Percentiles rank a stretch among this genome's conserved stretches.
Evolutionary conservation across 257 asterid genomes (phyloP).

Genomic region (Solanum infundibuliforme): DNA sequence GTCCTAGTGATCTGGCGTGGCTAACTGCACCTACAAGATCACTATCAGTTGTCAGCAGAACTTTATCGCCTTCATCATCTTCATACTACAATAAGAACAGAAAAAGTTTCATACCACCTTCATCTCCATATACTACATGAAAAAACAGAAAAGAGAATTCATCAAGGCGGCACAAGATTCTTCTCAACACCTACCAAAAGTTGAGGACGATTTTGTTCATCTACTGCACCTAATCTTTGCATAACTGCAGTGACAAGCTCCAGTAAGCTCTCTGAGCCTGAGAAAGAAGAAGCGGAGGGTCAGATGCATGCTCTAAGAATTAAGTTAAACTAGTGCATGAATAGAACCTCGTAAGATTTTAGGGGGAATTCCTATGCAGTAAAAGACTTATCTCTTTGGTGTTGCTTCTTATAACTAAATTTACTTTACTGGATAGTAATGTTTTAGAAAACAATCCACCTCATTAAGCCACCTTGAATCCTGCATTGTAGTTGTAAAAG

Average conservation of each 20-base stretch:
- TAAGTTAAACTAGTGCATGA: neutral
- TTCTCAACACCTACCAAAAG: conserved; percentile 57
- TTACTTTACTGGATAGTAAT: neutral
- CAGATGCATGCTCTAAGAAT: neutral
- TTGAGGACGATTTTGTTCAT: conserved; percentile 41
- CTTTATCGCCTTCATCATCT: conserved; percentile 95
- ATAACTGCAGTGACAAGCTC: conserved; percentile 75
- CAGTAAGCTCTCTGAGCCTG: conserved; percentile 64
- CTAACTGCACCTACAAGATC: conserved; percentile 79
- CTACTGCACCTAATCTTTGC: conserved; percentile 53
- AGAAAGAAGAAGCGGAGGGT: neutral
- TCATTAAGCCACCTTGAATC: neutral
- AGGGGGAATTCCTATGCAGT: neutral
- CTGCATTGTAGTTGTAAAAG: neutral
- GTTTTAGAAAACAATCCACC: neutral
- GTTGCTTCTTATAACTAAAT: neutral
- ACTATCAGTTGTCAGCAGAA: conserved; percentile 63
- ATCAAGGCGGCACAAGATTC: neutral
- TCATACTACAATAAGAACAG: conserved; percentile 48
- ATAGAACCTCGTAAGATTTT: neutral
- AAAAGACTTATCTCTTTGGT: neutral
- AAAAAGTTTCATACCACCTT: neutral
- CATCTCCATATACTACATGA: neutral
- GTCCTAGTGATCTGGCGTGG: conserved; percentile 55
- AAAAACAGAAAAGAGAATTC: neutral